Base-by-base conservation (phyloP, 805 yeast genomes). In the Metschnikowia vanudenii region DNA sequence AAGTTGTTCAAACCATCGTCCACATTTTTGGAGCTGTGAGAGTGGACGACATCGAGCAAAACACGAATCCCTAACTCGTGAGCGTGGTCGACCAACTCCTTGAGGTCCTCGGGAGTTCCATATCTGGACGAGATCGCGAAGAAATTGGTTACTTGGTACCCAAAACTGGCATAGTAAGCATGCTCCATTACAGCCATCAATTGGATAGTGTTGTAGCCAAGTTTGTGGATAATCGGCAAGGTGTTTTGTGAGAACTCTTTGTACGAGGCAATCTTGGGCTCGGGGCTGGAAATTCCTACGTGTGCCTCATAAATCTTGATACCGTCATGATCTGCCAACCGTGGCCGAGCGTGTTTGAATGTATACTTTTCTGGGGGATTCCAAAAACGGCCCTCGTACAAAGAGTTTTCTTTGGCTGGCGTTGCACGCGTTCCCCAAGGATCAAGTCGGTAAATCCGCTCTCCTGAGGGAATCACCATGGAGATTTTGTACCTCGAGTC, bases 161-260 rank as follows among this genome's bases (percentile, higher is more conserved):
- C 99, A 64, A 92, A 92, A 2, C 96, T 88, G 1, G 97, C 99
- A 64, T 92, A 92, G 64, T 92, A 92, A 1, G 99, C 98, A 64
- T 92, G 99, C 67, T 92, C 99, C 99, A 92, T 92, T 37, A 92
- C 79, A 0, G 99, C 97, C 99, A 92, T 92, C 61, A 92, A 75
- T 68, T 92, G 99, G 57, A 92, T 85, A 4, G 96, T 83, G 65
- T 94, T 89, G 66, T 92, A 92, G 31, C 97, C 97, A 49, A 91
- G 75, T 52, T 84, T 80, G 56, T 81, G 82, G 55, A 92, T 88
- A 37, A 84, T 75, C n/a, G 98, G 98, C 51, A 92, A 76, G 11
- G 90, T 75, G 53, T 87, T 82, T 37, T 71, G 55, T 12, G 96
- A 85, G 64, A 92, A 92, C 63, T 92, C 95, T 54, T 79, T 82